phyloP scores from a whole-genome alignment of 495 filamentous ascomycete genomes.

The Pseudotulostoma volvatum region DNA sequence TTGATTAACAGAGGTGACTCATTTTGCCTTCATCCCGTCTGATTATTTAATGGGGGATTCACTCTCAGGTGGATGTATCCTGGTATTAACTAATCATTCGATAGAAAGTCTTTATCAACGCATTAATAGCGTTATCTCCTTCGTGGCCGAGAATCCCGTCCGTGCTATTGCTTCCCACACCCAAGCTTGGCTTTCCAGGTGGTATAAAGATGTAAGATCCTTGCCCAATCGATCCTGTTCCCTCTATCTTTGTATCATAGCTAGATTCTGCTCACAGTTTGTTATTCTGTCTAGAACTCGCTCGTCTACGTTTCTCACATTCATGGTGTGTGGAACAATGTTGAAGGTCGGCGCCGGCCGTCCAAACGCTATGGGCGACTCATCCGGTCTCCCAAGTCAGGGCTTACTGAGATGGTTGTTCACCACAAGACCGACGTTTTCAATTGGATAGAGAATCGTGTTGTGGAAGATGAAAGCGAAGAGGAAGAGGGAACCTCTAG shows the following conservation, averaged over 20 bases:
- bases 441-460: conserved; percentile 34
- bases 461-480: conserved; percentile 15
- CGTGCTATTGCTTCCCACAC: conserved; percentile 49
- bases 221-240: not conserved
- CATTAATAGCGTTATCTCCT: conserved; percentile 43
- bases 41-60: too few relatives aligned
- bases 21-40: too few relatives aligned
- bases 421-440: conserved; percentile 40
- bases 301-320: conserved; percentile 53
- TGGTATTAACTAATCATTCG: not conserved
- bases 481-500: conserved; percentile 19
- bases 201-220: conserved; percentile 45
- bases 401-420: conserved; percentile 48
- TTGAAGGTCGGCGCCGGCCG: conserved; percentile 37
- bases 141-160: conserved; percentile 29
- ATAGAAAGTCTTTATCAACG: conserved; percentile 29
- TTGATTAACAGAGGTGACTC: conserved; percentile 46
- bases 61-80: too few relatives aligned
- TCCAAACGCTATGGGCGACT: conserved; percentile 54
- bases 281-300: too few relatives aligned
- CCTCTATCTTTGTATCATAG: not conserved
- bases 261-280: too few relatives aligned
- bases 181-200: conserved; percentile 44
- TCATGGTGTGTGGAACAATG: conserved; percentile 54
- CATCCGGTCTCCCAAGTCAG: conserved; percentile 32